A percentile compares a stretch with the other conserved stretches of the same genome.
Evolutionary conservation across 1,284 basidiomycete species (phyloP).

Genomic region (Volvariella volvacea): DNA sequence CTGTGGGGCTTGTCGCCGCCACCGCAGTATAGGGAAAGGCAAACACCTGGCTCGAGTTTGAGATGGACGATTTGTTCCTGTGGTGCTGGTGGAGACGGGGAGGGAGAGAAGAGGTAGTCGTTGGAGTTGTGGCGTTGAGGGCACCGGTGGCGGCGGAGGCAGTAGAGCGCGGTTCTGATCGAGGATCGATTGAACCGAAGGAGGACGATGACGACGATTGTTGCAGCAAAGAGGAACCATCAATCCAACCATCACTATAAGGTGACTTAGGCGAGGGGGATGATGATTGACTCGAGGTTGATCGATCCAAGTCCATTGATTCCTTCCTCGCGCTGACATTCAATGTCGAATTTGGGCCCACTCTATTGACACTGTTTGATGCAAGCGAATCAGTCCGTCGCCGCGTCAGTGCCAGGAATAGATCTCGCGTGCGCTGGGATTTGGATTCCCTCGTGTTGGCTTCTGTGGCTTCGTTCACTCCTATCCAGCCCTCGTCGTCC

Average conservation of each 20-base stretch:
- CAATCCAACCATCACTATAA: slow-evolving; percentile 18
- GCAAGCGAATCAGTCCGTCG: slow-evolving; percentile 30
- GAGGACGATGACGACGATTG: too few species aligned
- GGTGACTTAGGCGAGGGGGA: slow-evolving; percentile 14
- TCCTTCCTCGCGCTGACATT: background rate
- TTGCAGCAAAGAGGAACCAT: slow-evolving; percentile 6
- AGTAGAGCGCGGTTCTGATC: too few species aligned
- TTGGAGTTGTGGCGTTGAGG: too few species aligned
- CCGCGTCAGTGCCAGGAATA: slow-evolving; percentile 31
- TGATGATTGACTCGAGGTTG: slow-evolving; percentile 11
- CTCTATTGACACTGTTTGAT: slow-evolving; percentile 16
- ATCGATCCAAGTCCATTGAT: slow-evolving; percentile 5
- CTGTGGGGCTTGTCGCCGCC: too few species aligned
- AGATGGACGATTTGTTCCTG: too few species aligned
- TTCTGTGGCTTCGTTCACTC: slow-evolving; percentile 15
- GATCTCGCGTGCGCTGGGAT: slow-evolving; percentile 28
- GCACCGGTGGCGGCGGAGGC: too few species aligned
- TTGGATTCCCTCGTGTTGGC: slow-evolving; percentile 16
- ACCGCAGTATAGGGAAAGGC: too few species aligned
- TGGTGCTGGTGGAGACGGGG: too few species aligned
- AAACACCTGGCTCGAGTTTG: too few species aligned
- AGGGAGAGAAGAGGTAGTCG: too few species aligned
- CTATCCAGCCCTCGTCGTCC: slow-evolving; percentile 35
- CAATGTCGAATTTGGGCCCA: slow-evolving; percentile 7
- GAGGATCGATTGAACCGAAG: too few species aligned